Conservation (phyloP, 768 basidiomycete genomes). For the Candolleomyces efflorescens region DNA sequence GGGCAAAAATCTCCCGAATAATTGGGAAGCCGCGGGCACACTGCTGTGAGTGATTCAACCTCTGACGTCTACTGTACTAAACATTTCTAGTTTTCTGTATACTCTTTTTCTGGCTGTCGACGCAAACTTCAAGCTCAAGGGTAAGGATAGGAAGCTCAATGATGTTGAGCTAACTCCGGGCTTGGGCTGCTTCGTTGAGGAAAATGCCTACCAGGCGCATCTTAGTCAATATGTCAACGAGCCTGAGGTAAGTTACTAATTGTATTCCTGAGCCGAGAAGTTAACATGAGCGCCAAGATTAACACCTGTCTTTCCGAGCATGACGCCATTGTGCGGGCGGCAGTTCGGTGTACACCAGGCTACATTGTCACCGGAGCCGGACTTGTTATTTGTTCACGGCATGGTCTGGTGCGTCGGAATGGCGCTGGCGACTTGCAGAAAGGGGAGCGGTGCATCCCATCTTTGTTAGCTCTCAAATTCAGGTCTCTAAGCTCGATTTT, state of each 20-base stretch:
- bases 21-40: constrained; percentile 6
- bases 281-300: constrained; percentile 12
- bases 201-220: constrained; percentile 7
- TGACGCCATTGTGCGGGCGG: constrained; percentile 21
- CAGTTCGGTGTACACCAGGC: constrained; percentile 19
- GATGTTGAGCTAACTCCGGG: background rate
- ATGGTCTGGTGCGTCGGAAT: constrained; percentile 17
- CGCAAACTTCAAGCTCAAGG: constrained; percentile 3
- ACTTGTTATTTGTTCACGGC: constrained; percentile 17
- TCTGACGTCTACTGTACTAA: background rate
- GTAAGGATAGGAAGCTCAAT: background rate
- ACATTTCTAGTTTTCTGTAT: constrained; percentile 14
- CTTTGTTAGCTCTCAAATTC: background rate
- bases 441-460: constrained; percentile 25
- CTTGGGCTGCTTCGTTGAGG: background rate
- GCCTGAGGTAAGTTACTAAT: constrained; percentile 3
- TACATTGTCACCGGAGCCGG: constrained; percentile 18
- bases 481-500: background rate
- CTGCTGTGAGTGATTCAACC: background rate
- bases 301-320: constrained; percentile 14
- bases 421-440: constrained; percentile 25
- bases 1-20: constrained; percentile 21
- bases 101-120: background rate
- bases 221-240: background rate
- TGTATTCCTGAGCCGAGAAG: constrained; percentile 18